Evolutionary conservation across 805 yeast species (phyloP).

Genomic region (Blastobotrys muscicola): DNA sequence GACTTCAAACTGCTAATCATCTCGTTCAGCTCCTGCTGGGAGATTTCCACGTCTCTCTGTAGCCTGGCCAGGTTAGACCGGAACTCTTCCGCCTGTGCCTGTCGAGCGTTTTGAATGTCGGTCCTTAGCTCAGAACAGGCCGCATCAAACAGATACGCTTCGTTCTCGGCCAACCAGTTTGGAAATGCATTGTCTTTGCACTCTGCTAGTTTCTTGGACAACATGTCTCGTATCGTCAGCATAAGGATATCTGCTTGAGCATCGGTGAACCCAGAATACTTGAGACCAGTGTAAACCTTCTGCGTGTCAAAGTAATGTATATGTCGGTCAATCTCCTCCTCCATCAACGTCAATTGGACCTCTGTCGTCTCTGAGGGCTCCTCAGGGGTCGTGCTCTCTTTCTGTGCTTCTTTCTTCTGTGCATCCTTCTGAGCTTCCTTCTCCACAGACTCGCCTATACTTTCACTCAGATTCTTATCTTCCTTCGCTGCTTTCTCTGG

Average conservation of each 20-base stretch:
- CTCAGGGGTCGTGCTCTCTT: background rate
- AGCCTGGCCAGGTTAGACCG: slow-evolving; percentile 57
- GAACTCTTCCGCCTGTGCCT: slow-evolving; percentile 55
- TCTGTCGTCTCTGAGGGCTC: slow-evolving; percentile 1
- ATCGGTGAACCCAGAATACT: slow-evolving; percentile 47
- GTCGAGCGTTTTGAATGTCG: slow-evolving; percentile 67
- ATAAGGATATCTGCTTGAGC: slow-evolving; percentile 54
- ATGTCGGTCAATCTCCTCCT: slow-evolving; percentile 8
- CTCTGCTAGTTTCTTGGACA: slow-evolving; percentile 26
- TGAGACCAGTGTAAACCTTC: slow-evolving; percentile 44
- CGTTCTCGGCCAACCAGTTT: slow-evolving; percentile 71
- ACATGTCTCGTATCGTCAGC: slow-evolving; percentile 31
- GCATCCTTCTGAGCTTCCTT: background rate
- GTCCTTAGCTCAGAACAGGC: slow-evolving; percentile 80
- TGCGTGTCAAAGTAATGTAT: slow-evolving; percentile 49
- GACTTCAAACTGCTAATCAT: slow-evolving; percentile 51
- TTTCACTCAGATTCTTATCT: background rate
- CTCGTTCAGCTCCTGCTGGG: slow-evolving; percentile 70
- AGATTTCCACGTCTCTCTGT: slow-evolving; percentile 60
- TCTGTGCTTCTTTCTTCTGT: background rate
- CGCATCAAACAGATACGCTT: slow-evolving; percentile 79
- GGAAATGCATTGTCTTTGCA: slow-evolving; percentile 30
- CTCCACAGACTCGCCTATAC: background rate
- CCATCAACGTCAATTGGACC: slow-evolving; percentile 2
- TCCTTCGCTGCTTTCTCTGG: background rate